Base-by-base conservation (phyloP, 805 yeast genomes). In the Cyberlindnera veronae region DNA sequence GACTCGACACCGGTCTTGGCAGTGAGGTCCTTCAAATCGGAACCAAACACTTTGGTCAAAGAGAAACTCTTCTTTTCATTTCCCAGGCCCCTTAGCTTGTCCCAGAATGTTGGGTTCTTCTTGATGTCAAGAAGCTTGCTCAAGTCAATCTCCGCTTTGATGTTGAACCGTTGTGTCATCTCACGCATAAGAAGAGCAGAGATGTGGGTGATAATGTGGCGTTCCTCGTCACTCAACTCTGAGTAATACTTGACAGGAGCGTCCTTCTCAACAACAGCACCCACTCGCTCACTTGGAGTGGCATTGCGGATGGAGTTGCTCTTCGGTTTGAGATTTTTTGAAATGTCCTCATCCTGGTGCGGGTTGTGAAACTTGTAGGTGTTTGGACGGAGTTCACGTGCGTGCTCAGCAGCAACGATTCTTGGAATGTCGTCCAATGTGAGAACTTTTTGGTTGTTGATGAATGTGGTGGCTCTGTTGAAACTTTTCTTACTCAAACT, bases 391-490 rank as follows among this genome's bases (percentile, higher is more conserved):
- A 85, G 83, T 46, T 87, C 96, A 48, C 96, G 71, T 0, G 98
- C 96, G 61, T 91, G 96, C 54, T 93, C 97, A 9, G 95, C 91
- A 2, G 97, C 95, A 7, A 93, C 97, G 57, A 93, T 91, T 49
- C 98, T 74, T 7, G 98, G 96, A 53, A 93, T 93, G 62, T 93
- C 99, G 62, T 93, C 98, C 52, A 93, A 72, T 0, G 97, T 91
- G 38, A 93, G 73, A 0, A 91, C 82, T 51, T 84, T 86, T 51
- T 91, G 95, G 54, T 79, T 84, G 53, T 82, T 78, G 39, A 89
- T 72, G 35, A 86, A 69, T 49, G 77, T 82, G 1, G 89, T 77
- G 0, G 91, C 84, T 14, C 84, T 72, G 53, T 77, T 82, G 33
- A 83, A 67, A 45, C 66, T 60, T 33, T 63, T 55, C 45, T 58